Percentiles rank a stretch among this genome's conserved stretches.
Evolutionary conservation across 129 eudicot genomes (phyloP).

Genomic region (Mikania micrantha): DNA sequence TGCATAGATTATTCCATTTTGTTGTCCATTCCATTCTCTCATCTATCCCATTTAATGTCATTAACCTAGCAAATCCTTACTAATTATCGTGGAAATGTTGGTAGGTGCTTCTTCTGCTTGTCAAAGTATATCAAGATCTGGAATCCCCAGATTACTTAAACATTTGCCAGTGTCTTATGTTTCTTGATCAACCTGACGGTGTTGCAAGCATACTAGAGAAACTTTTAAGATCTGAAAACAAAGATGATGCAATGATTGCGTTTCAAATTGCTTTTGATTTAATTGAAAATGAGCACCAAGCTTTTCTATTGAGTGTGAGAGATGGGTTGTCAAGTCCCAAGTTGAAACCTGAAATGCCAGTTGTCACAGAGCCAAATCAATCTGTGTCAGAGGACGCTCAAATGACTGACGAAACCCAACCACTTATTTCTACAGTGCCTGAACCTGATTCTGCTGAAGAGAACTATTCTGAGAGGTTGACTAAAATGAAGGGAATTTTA

Average conservation of each 20-base stretch:
- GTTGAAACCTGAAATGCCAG: conserved; percentile 42
- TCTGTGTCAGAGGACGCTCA: conserved; percentile 60
- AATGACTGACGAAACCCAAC: conserved; percentile 68
- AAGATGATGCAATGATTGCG: conserved; percentile 88
- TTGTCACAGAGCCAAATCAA: conserved; percentile 39
- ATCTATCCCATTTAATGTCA: no score
- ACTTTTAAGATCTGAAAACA: conserved; percentile 62
- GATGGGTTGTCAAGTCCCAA: conserved; percentile 61
- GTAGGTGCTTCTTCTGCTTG: conserved; percentile 85
- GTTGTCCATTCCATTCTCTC: neutral
- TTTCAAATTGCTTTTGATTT: conserved; percentile 92
- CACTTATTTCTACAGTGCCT: conserved; percentile 24
- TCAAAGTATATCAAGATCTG: conserved; percentile 63
- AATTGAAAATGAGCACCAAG: conserved; percentile 93
- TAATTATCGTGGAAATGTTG: conserved; percentile 6
- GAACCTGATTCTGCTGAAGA: conserved; percentile 61
- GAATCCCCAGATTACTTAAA: conserved; percentile 88
- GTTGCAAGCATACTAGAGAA: conserved; percentile 82
- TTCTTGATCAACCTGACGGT: conserved; percentile 76
- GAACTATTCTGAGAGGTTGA: conserved; percentile 70
- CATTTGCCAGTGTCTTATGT: conserved; percentile 95
- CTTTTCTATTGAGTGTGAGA: conserved; percentile 84
- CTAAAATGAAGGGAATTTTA: conserved; percentile 72
- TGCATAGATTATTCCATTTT: neutral
- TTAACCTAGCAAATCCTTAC: neutral